Conservation (phyloP, 1,284 basidiomycete genomes). For the Sphagnurus paluster region DNA sequence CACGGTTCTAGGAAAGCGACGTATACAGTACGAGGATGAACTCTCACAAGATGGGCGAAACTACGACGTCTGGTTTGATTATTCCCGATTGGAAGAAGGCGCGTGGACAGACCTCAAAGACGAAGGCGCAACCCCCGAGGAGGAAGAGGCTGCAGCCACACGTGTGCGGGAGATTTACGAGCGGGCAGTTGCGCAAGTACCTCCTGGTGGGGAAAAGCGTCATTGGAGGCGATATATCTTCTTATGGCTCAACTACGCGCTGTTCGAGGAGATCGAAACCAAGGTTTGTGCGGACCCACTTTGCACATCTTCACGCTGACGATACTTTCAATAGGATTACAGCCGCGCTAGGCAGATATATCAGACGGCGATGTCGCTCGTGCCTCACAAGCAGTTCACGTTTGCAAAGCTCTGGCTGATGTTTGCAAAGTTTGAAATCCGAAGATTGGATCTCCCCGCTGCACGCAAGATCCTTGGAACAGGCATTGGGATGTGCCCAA, state of each 20-base stretch:
- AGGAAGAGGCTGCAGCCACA: constrained; percentile 54
- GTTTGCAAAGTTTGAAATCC: constrained; percentile 92
- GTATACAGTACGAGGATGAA: constrained; percentile 98
- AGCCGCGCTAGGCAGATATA: constrained; percentile 88
- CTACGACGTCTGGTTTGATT: constrained; percentile 99
- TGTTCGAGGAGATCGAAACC: constrained; percentile 96
- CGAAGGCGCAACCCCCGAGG: constrained; percentile 72
- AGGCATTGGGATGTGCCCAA: constrained; percentile 94
- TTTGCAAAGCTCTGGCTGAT: constrained; percentile 95
- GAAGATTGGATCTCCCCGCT: constrained; percentile 78
- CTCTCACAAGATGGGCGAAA: constrained; percentile 85
- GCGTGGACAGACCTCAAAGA: constrained; percentile 75
- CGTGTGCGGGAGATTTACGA: constrained; percentile 95
- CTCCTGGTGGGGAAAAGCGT: constrained; percentile 85
- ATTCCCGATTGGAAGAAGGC: constrained; percentile 90
- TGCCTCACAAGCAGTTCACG: constrained; percentile 96
- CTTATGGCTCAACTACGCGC: constrained; percentile 93
- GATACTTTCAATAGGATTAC: constrained; percentile 61
- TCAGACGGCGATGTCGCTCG: constrained; percentile 84
- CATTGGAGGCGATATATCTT: constrained; percentile 98
- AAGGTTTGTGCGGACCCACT: constrained; percentile 55
- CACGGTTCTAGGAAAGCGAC: constrained; percentile 93
- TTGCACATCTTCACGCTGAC: not conserved
- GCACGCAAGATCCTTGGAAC: constrained; percentile 91
- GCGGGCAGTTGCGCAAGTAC: constrained; percentile 93